phyloP scores from a whole-genome alignment of 306 rosid species.

The Prunus armeniaca region DNA sequence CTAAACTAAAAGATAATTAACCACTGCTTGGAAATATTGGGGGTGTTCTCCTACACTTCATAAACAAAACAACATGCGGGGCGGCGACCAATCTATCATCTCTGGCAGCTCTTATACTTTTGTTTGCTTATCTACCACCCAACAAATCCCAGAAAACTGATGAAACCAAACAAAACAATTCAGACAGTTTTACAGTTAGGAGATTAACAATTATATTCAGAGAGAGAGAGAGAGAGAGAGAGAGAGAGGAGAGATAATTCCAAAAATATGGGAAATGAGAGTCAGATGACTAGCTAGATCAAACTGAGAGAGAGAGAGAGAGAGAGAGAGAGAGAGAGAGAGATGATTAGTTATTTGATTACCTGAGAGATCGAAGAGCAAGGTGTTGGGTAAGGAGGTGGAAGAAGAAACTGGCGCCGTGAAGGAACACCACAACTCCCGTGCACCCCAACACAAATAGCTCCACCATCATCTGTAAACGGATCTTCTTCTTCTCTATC shows the following conservation, averaged over 20 bases:
- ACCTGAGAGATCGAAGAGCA: constrained; percentile 48
- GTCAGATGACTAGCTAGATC: too few species aligned
- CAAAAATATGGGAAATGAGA: too few species aligned
- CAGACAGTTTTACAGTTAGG: neutral
- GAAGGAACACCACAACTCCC: constrained; percentile 42
- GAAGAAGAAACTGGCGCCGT: constrained; percentile 44
- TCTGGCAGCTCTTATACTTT: neutral
- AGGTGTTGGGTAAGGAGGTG: constrained; percentile 30
- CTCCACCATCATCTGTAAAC: constrained; percentile 28
- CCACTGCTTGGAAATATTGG: too few species aligned
- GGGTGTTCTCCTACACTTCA: too few species aligned
- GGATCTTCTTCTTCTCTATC: neutral
- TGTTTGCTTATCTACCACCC: constrained; percentile 35
- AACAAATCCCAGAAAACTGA: constrained; percentile 54
- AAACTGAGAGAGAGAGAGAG: too few species aligned
- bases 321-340: too few species aligned
- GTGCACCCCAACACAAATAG: constrained; percentile 42
- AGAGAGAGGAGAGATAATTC: neutral
- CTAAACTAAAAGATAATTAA: neutral
- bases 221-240: too few species aligned
- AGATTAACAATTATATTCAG: too few species aligned
- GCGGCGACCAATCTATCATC: neutral
- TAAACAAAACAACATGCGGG: too few species aligned
- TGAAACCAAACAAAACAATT: constrained; percentile 18
- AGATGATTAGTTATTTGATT: neutral